Base-by-base conservation (phyloP, 176 grass and related monocot genomes). In the Paspalum notatum region DNA sequence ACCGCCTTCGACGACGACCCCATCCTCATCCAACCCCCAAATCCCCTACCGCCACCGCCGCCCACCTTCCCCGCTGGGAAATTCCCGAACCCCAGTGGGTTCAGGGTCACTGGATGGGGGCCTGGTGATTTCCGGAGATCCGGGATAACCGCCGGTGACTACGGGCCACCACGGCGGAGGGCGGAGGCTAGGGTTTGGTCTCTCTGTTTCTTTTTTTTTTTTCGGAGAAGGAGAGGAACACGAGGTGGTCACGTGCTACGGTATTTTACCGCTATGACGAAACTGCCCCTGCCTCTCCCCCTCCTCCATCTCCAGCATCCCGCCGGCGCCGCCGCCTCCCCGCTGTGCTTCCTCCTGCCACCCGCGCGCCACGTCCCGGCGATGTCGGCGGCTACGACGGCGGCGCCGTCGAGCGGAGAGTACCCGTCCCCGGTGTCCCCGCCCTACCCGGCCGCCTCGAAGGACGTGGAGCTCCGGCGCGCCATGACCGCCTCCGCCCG, bases 401-500 rank as follows among this genome's bases (percentile, higher is more conserved):
- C 68, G 79, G 79, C n/a, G 50, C 12, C 44, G n/a, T 37, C 51
- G 11, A 62, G 55, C 7, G 75, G 68, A 25, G 46, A 63, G 49
- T 95, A 85, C 68, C 96, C 92, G 5, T 71, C 62, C 10, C 96
- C 96, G 9, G 71, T 95, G 37, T 95, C 96, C 37, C 96, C 90
- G 4, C 90, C 96, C 42, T 91, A 99, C 68, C 90, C 90, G 44
- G 86, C 90, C 4, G 53, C 62, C 40, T 99, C 92, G 57, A 99
- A 95, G 90, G 86, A 91, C 43, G 86, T 95, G 50, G 92, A 99
- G 82, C 82, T 95, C 75, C 92, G 85, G 17, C 88, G 96, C 24
- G 96, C 96, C 51, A 88, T 95, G 90, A 82, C 88, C 9, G 96
- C 96, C 55, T 81, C 92, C 45, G 74, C 86, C 40, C 85, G 86